Conservation (phyloP, 2,329 filamentous ascomycete genomes). For the Arthroderma uncinatum region DNA sequence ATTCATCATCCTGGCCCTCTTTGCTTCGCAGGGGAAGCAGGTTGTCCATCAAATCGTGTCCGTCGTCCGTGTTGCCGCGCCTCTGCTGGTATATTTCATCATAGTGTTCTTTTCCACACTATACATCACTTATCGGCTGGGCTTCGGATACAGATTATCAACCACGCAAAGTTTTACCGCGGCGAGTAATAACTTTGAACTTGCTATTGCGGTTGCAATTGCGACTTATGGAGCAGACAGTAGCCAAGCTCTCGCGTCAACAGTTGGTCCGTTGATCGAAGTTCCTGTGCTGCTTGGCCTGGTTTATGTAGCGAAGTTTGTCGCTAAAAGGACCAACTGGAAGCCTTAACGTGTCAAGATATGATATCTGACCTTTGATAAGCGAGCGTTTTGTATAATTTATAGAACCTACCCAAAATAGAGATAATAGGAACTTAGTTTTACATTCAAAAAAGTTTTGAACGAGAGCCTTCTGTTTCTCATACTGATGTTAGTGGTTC, state of each 20-base stretch:
- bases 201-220: slow-evolving; percentile 79
- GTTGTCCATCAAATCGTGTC: slow-evolving; percentile 76
- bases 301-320: slow-evolving; percentile 60
- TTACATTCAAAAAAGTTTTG: no score
- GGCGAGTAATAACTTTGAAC: slow-evolving; percentile 85
- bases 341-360: slow-evolving; percentile 15
- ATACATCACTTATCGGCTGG: slow-evolving; percentile 49
- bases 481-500: no score
- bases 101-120: slow-evolving; percentile 63
- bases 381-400: no score
- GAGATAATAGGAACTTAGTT: no score
- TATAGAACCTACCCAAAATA: no score
- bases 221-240: slow-evolving; percentile 67
- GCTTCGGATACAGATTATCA: slow-evolving; percentile 60
- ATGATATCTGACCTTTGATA: no score
- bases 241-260: slow-evolving; percentile 69
- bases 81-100: slow-evolving; percentile 69
- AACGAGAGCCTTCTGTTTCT: no score
- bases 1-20: slow-evolving; percentile 78
- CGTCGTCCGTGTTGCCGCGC: slow-evolving; percentile 69
- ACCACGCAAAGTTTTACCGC: slow-evolving; percentile 79
- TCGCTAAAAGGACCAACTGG: slow-evolving; percentile 22
- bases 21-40: slow-evolving; percentile 65
- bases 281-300: slow-evolving; percentile 68
- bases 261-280: slow-evolving; percentile 76